Conservation (phyloP, 176 grass and related monocot species). For the Tuctoria greenei region DNA sequence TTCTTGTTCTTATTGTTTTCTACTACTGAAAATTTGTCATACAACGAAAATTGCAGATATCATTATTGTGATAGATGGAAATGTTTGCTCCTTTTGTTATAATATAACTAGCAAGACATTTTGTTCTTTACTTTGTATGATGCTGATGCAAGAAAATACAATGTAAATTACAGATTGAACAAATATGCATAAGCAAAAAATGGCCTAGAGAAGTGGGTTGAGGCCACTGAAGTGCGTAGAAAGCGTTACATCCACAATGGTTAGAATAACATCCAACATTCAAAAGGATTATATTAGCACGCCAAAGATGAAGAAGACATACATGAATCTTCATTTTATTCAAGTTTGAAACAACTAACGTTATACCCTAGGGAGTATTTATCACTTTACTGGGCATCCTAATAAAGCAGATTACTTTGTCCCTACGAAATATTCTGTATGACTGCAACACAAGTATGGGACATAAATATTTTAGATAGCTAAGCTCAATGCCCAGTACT, state of each 20-base stretch:
- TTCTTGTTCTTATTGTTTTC: neutral
- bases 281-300: slow-evolving; percentile 13
- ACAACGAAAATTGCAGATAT: neutral
- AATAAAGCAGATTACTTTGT: neutral
- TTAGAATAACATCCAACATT: neutral
- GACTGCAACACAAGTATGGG: neutral
- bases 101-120: neutral
- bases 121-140: neutral
- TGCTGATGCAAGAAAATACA: neutral
- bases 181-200: neutral
- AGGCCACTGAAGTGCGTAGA: neutral
- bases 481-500: neutral
- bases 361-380: neutral
- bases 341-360: neutral
- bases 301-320: neutral
- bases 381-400: too few relatives aligned
- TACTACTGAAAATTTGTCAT: neutral
- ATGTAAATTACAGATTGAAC: neutral
- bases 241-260: neutral
- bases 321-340: neutral
- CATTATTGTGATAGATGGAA: neutral
- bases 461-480: neutral
- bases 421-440: neutral
- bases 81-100: neutral
- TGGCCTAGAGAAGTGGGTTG: neutral